Base-by-base conservation (phyloP, 257 asterid genomes). In the Hygrophila difformis region DNA sequence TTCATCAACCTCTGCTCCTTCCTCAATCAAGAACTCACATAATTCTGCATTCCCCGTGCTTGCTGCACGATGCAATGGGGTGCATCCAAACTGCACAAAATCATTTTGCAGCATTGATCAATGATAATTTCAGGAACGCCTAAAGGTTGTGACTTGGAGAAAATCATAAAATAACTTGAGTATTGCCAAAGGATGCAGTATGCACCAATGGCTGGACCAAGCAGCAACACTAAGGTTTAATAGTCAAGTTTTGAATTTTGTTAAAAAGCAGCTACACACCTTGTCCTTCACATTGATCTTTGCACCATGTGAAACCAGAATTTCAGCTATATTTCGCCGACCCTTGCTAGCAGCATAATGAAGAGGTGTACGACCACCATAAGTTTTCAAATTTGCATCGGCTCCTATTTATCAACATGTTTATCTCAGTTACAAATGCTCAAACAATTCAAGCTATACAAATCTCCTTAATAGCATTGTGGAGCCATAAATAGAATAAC, bases 271-370 rank as follows among this genome's bases (percentile, higher is more conserved):
- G 63, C 39, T 57, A 65, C 81, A 49, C 43, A 59, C 98, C 98
- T 86, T 82, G 73, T 86, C 98, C 68, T 91, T 91, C 48, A 60
- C 56, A 63, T 80, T 86, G 69, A 86, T 59, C 49, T 91, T 86
- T 56, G 96, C 95, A 52, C 92, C 82, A 13, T 69, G 81, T 17
- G 84, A 73, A 67, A 91, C 75, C 71, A 86, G 63, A 57, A 64
- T 44, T 72, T 82, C 84, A 51, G 96, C 96, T 55, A 91, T 62
- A 65, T 74, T 78, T 60, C 63, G 51, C 51, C 51, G 68, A 57
- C 94, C 98, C 77, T 91, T 86, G 86, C 98, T 82, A 47, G 98
- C 98, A 56, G 96, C 94, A 66, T 91, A 86, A 66, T 91, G 96
- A 53, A 91, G 93, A 43, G 98, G 93, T 38, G 95, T 77, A 40